phyloP scores from a whole-genome alignment of 306 rosid genomes.

The Lotus japonicus region DNA sequence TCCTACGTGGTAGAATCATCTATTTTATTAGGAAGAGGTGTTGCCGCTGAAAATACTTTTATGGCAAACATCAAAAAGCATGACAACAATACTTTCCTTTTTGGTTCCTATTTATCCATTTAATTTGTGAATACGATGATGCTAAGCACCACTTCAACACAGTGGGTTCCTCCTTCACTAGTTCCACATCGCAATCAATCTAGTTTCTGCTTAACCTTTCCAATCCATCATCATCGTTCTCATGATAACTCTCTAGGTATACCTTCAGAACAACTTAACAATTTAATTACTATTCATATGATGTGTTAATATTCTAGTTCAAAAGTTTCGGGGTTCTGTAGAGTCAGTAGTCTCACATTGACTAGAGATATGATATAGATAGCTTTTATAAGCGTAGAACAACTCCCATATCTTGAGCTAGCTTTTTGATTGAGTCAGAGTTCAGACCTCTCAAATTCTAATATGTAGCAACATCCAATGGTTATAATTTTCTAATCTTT shows the following conservation, averaged over 20 bases:
- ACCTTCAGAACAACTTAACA: background rate
- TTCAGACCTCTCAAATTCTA: too few relatives aligned
- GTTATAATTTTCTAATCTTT: too few relatives aligned
- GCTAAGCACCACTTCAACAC: slow-evolving; percentile 5
- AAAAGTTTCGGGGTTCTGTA: background rate
- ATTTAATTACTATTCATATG: background rate
- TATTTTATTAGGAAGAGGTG: too few relatives aligned
- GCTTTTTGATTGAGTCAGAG: too few relatives aligned
- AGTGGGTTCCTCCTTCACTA: slow-evolving; percentile 3
- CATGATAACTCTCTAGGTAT: slow-evolving; percentile 19
- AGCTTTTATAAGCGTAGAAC: too few relatives aligned
- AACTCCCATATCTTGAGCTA: too few relatives aligned
- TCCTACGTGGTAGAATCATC: too few relatives aligned
- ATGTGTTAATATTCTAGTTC: background rate
- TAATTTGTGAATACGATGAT: background rate
- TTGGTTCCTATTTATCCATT: too few relatives aligned
- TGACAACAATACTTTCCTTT: background rate
- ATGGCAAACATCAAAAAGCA: background rate
- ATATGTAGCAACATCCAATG: too few relatives aligned
- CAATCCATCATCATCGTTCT: background rate
- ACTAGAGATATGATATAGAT: too few relatives aligned
- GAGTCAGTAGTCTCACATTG: too few relatives aligned
- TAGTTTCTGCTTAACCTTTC: slow-evolving; percentile 12
- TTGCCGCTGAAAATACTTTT: too few relatives aligned
- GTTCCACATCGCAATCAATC: slow-evolving; percentile 1